Evolutionary conservation across 2,329 filamentous ascomycete genomes (phyloP), one percentile per base, ranked within the genome.

Genomic region (Aspergillus sp.): DNA sequence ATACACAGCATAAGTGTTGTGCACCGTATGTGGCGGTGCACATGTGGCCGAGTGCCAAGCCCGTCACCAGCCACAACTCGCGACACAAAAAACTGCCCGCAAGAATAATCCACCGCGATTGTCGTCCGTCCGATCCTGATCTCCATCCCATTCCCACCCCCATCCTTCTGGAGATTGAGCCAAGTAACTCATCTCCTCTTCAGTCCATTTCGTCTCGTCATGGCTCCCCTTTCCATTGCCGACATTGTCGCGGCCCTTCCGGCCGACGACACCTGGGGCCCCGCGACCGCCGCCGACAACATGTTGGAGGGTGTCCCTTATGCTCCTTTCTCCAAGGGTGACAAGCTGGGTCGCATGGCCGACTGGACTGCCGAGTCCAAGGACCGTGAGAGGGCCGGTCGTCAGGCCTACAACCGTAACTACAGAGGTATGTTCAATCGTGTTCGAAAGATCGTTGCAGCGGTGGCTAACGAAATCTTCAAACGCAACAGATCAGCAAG

Each of bases 301-400:
- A 96, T 91, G 63, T 86, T 98, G 71, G 89, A 96, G 75, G 95
- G 95, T 75, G 92, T 98, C 53, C 95, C 95, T 45, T 99, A 97
- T 78, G 95, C 95, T 70, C 95, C 95, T 62, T 99, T 95, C 84
- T 97, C 93, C 68, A 99, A 99, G 81, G 92, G 92, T 76, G 95
- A 99, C 83, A 98, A 97, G 85, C 84, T 99, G 61, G 95, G 95
- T 73, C 93, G 95, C 77, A 98, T 99, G 93, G 95, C 95, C 62
- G 95, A 99, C 83, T 99, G 95, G 95, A 96, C 93, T 18, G 75
- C 87, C 52, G 95, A 97, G 75, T 88, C 90, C 77, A 97, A 97
- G 81, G 85, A 87, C 68, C 73, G 75, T 68, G 82, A 84, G 62
- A 83, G 92, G 72, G 90, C 90, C 67, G 91, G 92, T 63, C 84